phyloP scores from a whole-genome alignment of 169 alveolate genomes.

The Cardiosporidium cionae region DNA sequence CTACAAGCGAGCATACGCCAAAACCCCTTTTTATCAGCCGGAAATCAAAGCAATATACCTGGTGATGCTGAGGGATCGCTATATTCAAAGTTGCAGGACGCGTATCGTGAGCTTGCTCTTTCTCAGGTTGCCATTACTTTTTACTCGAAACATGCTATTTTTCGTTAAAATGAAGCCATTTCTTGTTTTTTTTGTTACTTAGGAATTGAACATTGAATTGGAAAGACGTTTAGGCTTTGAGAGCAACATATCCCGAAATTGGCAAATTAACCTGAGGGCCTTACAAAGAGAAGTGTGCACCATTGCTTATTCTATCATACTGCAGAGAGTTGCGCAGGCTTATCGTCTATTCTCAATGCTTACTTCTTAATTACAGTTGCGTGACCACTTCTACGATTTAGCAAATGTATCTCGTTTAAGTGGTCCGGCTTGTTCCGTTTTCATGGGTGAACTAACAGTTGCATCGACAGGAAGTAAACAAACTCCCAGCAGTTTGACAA shows the following conservation, averaged over 20 bases:
- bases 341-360: neutral
- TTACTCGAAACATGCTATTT: too few species aligned
- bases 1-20: neutral
- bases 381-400: slow-evolving; percentile 30
- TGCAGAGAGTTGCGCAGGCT: neutral
- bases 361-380: slow-evolving; percentile 9
- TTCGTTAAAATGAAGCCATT: neutral
- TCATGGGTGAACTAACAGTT: slow-evolving; percentile 28
- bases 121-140: neutral
- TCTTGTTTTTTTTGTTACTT: neutral
- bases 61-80: neutral
- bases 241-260: slow-evolving; percentile 45
- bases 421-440: slow-evolving; percentile 28
- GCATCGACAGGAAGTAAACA: slow-evolving; percentile 26
- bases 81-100: neutral
- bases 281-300: slow-evolving; percentile 49
- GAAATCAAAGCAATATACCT: neutral
- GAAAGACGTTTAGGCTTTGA: slow-evolving; percentile 53
- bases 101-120: neutral
- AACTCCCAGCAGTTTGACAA: slow-evolving; percentile 27
- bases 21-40: neutral
- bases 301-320: neutral
- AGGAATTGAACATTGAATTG: slow-evolving; percentile 49
- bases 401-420: slow-evolving; percentile 25
- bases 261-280: slow-evolving; percentile 54